Percentiles rank a stretch among this genome's conserved stretches.
phyloP scores from a whole-genome alignment of 129 eudicot genomes.

The Logfia minima region DNA sequence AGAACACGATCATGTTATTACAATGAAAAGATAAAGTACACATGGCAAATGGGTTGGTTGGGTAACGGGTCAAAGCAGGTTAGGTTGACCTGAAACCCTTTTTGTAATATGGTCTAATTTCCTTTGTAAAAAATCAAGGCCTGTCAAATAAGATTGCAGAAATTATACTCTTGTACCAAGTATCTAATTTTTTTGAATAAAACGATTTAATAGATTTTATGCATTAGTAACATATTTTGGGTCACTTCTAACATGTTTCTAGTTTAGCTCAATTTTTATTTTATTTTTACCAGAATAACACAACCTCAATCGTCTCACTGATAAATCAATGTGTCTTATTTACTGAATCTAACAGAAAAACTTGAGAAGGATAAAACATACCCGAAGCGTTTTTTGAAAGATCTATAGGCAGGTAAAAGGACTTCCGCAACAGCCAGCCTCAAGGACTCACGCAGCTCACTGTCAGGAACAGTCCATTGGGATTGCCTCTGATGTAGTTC shows the following conservation, averaged over 20 bases:
- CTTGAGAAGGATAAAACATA: conserved; percentile 19
- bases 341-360: neutral
- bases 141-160: neutral
- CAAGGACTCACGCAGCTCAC: conserved; percentile 87
- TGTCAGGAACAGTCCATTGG: conserved; percentile 94
- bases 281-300: neutral
- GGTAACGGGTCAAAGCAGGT: neutral
- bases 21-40: neutral
- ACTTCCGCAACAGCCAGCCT: conserved; percentile 98
- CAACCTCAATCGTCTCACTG: neutral
- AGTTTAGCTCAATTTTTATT: neutral
- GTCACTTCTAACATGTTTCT: neutral
- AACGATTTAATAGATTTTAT: too few species aligned
- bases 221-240: neutral
- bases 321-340: neutral
- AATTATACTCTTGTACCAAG: neutral
- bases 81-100: neutral
- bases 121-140: neutral
- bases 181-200: too few species aligned
- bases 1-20: neutral
- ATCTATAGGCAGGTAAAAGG: conserved; percentile 86
- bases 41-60: neutral
- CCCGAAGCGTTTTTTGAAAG: conserved; percentile 77
- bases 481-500: conserved; percentile 93
- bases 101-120: neutral